Evolutionary conservation across 345 rosid species (phyloP), one percentile per base, ranked within the genome.

Genomic region (Lenwebbia sp.): DNA sequence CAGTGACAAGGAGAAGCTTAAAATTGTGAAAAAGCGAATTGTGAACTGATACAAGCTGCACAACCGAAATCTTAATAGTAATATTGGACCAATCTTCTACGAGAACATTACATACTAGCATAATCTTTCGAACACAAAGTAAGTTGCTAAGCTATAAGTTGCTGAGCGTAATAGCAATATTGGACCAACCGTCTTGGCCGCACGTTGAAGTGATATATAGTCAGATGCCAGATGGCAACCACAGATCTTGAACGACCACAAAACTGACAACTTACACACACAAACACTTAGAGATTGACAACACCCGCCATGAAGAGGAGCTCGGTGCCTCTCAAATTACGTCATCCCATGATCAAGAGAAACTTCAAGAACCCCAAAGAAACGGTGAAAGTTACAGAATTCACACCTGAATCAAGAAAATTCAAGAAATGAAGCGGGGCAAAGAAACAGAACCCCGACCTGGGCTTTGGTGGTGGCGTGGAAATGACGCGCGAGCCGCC

Each of bases 401-500:
- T 17, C n/a, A 75, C 55, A 83, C 74, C 30, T 23, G 40, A 82
- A 58, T 37, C 86, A 21, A 70, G 54, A 37, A 83, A 84, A 40
- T 15, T 53, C 75, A 49, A 85, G 83, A 82, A 82, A 49, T 28
- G 14, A 49, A 33, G 44, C 13, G 56, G 81, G 37, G 44, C 44
- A 44, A 60, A 76, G 33, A 58, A 58, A 54, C 44, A 19, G 13
- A 25, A 22, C 83, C 12, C 84, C 37, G 21, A 97, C 98, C 98
- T 91, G 96, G 53, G 93, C 87, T 82, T 92, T 92, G 85, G 90
- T 91, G 82, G 90, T 92, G n/a, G 98, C 96, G 25, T 92, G 95
- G 86, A 92, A 78, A 88, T 92, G 96, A 54, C 93, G 90, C 44
- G 82, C 41, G 82, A 97, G 90, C 90, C 99, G 91, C 57, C 90